Evolutionary conservation across 352 stramenopile species (phyloP), one percentile per base, ranked within the genome.

Genomic region (Halophytophthora batemanensis): DNA sequence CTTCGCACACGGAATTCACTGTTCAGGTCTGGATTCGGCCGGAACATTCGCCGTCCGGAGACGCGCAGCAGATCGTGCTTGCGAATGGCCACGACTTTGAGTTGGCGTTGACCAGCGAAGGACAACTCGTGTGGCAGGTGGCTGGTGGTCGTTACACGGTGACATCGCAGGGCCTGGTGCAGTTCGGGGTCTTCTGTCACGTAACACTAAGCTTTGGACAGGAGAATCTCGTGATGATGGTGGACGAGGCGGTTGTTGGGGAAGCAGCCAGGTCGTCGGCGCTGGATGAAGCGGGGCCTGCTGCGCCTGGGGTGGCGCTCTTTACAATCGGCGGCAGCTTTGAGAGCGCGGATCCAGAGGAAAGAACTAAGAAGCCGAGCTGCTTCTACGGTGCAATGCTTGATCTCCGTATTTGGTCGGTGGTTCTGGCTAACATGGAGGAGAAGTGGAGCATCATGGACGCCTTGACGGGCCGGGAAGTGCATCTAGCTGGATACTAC

Each of bases 331-430:
- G 75, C 50, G 74, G 77, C 1, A 69, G 61, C 33, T 56, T 84
- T 29, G 61, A 67, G 59, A 69, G 56, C 22, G 72, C 67, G 36
- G 56, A 56, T 39, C 14, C 53, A 10, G 52, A 55, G 7, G 51
- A 66, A 29, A 63, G 57, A 31, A 48, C 35, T 17, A 52, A 69
- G 34, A 43, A 48, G 8, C 50, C 59, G 41, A 50, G 59, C 25
- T 77, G 74, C 45, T 93, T 93, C 23, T 67, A 73, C 37, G 84
- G 84, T 5, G 54, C 69, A 42, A 70, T 95, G 14, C 45, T 88
- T 33, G 82, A 93, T 50, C 18, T 95, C 10, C 71, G 82, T 10
- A 63, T 93, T 54, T 95, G 80, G 80, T 75, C 71, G 17, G 66
- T 51, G 15, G 33, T 73, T 1, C 22, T 67, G 15, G 50, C 55